phyloP scores from a whole-genome alignment of 768 basidiomycete genomes.

The Lyophyllum shimeji region DNA sequence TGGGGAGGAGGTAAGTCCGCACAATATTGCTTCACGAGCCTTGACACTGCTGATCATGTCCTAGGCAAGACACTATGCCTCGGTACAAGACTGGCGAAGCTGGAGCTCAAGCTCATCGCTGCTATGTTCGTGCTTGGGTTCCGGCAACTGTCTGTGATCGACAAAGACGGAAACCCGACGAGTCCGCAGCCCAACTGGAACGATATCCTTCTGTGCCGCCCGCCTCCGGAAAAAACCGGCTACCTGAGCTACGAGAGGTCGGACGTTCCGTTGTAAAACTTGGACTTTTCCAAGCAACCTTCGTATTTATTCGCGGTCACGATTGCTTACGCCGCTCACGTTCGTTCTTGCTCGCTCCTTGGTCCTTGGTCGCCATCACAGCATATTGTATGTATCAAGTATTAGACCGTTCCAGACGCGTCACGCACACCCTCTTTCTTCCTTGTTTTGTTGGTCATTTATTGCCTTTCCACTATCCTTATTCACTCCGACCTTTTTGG shows the following conservation, averaged over 20 bases:
- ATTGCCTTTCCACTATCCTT: background rate
- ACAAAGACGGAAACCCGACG: conserved; percentile 46
- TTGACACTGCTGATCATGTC: conserved; percentile 10
- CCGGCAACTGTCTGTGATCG: conserved; percentile 57
- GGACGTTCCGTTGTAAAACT: conserved; percentile 30
- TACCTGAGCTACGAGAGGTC: conserved; percentile 50
- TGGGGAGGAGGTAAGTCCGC: conserved; percentile 74
- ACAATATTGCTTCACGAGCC: conserved; percentile 12
- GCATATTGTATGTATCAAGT: background rate
- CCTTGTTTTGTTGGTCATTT: background rate
- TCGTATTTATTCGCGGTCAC: conserved; percentile 8
- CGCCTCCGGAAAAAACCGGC: conserved; percentile 53
- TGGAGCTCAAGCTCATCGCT: conserved; percentile 70
- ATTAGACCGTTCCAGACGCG: background rate
- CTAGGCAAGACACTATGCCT: conserved; percentile 70
- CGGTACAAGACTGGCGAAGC: conserved; percentile 71
- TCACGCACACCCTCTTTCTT: too few relatives aligned
- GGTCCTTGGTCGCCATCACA: background rate
- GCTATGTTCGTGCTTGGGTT: conserved; percentile 69
- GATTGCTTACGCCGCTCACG: conserved; percentile 1
- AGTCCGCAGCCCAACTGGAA: conserved; percentile 71
- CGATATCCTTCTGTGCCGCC: conserved; percentile 65
- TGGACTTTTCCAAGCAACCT: background rate
- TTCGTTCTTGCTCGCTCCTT: background rate
- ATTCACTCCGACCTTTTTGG: background rate